Percentiles rank a stretch among this genome's conserved stretches.
These are phyloP conservation scores for Ustilago trichophora DNA, from an alignment of 1,284 basidiomycete species.

Conservation along the genomic window DNA sequence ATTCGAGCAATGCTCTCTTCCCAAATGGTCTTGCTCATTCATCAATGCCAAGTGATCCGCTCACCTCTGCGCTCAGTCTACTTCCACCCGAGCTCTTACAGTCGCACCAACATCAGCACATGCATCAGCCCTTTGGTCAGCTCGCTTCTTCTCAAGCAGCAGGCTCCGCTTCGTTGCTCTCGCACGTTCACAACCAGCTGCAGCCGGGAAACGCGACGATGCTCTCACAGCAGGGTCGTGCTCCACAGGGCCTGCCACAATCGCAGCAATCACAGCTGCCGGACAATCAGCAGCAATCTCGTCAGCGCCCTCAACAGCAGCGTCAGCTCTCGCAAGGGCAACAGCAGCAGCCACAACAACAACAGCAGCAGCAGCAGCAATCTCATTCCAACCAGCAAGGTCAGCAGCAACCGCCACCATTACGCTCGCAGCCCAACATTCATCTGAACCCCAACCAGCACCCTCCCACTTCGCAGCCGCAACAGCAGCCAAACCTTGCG, in stretches of 20 bases:
- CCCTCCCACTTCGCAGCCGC: constrained; percentile 5
- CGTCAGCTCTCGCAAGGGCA: constrained; percentile 11
- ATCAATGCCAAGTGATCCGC: constrained; percentile 15
- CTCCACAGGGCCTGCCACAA: constrained; percentile 5
- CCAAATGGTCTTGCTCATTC: constrained; percentile 18
- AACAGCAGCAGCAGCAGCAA: constrained; percentile 13
- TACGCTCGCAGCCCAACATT: constrained; percentile 7
- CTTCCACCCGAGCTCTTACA: constrained; percentile 30
- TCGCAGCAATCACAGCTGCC: constrained; percentile 2
- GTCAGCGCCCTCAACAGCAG: constrained; percentile 16
- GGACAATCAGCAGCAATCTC: constrained; percentile 8
- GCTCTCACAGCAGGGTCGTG: constrained; percentile 10
- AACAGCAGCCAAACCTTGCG: constrained; percentile 18
- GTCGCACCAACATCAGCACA: constrained; percentile 28
- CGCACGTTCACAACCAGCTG: constrained; percentile 31
- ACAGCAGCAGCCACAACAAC: constrained; percentile 12
- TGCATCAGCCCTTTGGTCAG: constrained; percentile 22
- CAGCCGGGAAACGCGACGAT: constrained; percentile 12
- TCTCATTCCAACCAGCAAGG: constrained; percentile 9
- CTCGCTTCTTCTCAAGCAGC: constrained; percentile 27
- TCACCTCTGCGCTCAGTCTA: constrained; percentile 29
- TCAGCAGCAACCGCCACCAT: constrained; percentile 11
- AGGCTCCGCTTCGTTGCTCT: constrained; percentile 11
- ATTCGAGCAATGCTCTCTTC: constrained; percentile 13
- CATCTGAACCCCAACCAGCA: constrained; percentile 11